These are phyloP conservation scores for Pseudogymnoascus sp. DNA, from an alignment of 2,329 filamentous ascomycete species.

Conservation along the genomic window DNA sequence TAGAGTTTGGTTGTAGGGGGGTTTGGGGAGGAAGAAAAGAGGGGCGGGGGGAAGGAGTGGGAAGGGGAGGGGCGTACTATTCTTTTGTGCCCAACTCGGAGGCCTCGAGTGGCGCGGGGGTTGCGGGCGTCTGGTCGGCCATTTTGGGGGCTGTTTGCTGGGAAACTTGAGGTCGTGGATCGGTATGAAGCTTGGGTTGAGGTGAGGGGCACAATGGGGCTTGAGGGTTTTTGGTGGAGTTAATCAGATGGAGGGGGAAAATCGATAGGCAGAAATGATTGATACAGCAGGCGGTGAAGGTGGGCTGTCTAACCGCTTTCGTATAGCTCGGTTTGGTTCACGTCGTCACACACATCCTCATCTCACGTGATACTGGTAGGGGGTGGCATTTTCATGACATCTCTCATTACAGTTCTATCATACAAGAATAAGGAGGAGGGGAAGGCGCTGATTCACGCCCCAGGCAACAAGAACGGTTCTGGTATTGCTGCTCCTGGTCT, in stretches of 20 bases:
- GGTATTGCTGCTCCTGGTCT: slow-evolving; percentile 28
- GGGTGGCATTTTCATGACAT: not conserved
- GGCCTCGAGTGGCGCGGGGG: slow-evolving; percentile 62
- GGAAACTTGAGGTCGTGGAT: not conserved
- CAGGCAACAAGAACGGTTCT: slow-evolving; percentile 16
- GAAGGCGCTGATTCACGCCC: not conserved
- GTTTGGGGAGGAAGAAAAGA: not conserved
- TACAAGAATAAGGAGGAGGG: not conserved
- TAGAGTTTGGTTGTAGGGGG: not conserved
- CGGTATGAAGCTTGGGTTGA: not conserved
- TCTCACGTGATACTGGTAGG: not conserved
- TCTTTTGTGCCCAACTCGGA: slow-evolving; percentile 77
- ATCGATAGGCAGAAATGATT: not conserved
- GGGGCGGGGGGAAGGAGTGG: not conserved
- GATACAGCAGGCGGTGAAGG: not conserved
- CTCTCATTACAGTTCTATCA: slow-evolving; percentile 2
- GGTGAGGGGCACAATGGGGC: not conserved
- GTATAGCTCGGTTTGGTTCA: not conserved
- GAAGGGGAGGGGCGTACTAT: slow-evolving; percentile 53
- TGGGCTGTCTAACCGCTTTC: not conserved
- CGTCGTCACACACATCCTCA: not conserved
- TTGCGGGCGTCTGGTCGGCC: not conserved
- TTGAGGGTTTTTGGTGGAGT: not conserved
- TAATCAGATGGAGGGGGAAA: slow-evolving; percentile 4
- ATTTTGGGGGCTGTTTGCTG: not conserved